Conservation (phyloP, 2,329 filamentous ascomycete species). For the Chaetomium olivaceum region DNA sequence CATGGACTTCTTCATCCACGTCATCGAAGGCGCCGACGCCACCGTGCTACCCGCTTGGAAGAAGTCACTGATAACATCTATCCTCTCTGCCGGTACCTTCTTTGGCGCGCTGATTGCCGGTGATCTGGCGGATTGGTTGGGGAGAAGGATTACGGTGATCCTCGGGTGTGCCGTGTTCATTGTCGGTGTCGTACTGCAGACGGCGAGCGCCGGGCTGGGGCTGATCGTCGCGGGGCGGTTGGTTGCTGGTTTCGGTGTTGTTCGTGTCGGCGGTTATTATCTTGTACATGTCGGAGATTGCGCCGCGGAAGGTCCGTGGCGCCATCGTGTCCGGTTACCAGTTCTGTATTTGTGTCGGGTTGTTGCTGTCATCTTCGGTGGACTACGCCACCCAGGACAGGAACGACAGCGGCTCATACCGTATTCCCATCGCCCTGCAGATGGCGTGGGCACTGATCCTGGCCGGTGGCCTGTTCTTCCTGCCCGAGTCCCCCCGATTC, state of each 20-base stretch:
- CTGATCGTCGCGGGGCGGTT: slow-evolving; percentile 65
- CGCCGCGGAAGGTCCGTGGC: slow-evolving; percentile 65
- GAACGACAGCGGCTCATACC: slow-evolving; percentile 62
- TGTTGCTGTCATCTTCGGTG: slow-evolving; percentile 68
- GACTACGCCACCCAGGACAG: slow-evolving; percentile 64
- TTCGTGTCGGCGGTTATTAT: slow-evolving; percentile 69
- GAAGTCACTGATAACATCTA: slow-evolving; percentile 59
- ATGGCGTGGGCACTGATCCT: slow-evolving; percentile 52
- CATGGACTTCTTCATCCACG: slow-evolving; percentile 41
- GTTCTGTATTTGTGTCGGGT: slow-evolving; percentile 73
- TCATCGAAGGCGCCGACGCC: slow-evolving; percentile 30
- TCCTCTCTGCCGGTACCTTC: slow-evolving; percentile 65
- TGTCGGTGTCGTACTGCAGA: slow-evolving; percentile 57
- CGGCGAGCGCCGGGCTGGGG: slow-evolving; percentile 53
- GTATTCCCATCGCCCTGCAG: slow-evolving; percentile 70
- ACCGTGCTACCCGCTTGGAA: slow-evolving; percentile 29
- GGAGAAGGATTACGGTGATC: slow-evolving; percentile 61
- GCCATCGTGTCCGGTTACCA: slow-evolving; percentile 74
- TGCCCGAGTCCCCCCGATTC: slow-evolving; percentile 70
- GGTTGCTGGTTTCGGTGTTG: slow-evolving; percentile 66
- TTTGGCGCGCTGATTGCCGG: slow-evolving; percentile 65
- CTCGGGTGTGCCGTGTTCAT: slow-evolving; percentile 61
- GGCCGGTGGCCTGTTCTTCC: slow-evolving; percentile 40
- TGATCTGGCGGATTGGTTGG: slow-evolving; percentile 65
- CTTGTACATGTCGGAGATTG: slow-evolving; percentile 67